Evolutionary conservation across 306 rosid genomes (phyloP), one percentile per base, ranked within the genome.

Genomic region (Glycine latifolia): DNA sequence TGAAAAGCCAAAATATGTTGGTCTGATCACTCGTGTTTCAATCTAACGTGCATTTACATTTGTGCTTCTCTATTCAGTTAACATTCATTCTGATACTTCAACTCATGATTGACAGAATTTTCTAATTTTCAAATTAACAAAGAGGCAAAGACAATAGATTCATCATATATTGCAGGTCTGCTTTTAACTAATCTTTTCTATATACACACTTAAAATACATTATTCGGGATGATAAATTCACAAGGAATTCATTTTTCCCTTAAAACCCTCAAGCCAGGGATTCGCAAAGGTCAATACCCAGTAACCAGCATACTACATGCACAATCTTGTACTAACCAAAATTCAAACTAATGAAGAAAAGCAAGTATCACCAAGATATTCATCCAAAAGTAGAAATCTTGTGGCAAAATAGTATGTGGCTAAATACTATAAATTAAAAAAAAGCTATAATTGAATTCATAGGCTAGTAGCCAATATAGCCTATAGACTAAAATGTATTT

Each of bases 21-120:
- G 31, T 26, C 44, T 60, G 58, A 10, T 58, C 41, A 33, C 75
- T 72, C 66, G 26, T 37, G 33, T 50, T 81, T 73, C 81, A 43
- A 6, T 52, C 80, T 16, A 55, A 66, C 5, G 5, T 43, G 44
- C 55, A 67, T 65, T 67, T 47, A 6, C 33, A 9, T 52, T 49
- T 41, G 66, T 41, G 61, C 20, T 56, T 77, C 48, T 39, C 82
- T 26, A 70, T 43, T 50, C 41, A 70, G 39, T 54, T 10, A 44
- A 47, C 61, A 55, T 54, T 44, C 63, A 41, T 43, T 61, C 53
- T 43, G 79, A 71, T 60, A 77, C 35, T 41, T 31, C 3, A 69
- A 54, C 70, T 58, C 17, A 44, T 53, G 62, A 39, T 17, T 16
- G 73, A 73, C 59, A 7, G n/a, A 26, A 26, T 26, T 26, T 26